Conservation (phyloP, 1,284 basidiomycete genomes). For the Pseudozyma pruni region DNA sequence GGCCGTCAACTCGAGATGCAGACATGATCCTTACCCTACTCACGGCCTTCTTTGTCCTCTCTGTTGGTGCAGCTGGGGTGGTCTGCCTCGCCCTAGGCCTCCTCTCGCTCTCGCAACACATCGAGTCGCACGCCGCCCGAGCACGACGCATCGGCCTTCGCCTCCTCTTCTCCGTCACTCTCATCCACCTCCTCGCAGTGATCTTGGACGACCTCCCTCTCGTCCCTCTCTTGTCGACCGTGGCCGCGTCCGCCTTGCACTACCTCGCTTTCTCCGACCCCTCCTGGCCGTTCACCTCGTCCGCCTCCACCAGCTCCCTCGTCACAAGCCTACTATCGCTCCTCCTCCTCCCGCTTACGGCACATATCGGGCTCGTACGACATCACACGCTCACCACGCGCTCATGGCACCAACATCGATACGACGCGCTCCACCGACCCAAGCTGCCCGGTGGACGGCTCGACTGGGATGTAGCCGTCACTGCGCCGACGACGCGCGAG, state of each 20-base stretch:
- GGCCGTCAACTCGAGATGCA: too few relatives aligned
- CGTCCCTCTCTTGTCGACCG: conserved; percentile 18
- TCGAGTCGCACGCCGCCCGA: conserved; percentile 32
- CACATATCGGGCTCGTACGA: conserved; percentile 31
- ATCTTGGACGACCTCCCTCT: conserved; percentile 26
- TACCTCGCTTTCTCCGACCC: conserved; percentile 10
- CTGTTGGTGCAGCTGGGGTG: conserved; percentile 3
- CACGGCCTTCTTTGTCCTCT: conserved; percentile 14
- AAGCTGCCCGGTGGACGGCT: conserved; percentile 33
- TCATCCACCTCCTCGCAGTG: conserved; percentile 9
- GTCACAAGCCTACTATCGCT: conserved; percentile 1
- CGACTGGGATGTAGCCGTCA: conserved; percentile 38
- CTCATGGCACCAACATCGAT: conserved; percentile 40
- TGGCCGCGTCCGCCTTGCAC: conserved; percentile 10
- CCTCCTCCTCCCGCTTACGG: conserved; percentile 23
- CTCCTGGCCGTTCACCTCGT: conserved; percentile 26
- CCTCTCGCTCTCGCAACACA: conserved; percentile 36
- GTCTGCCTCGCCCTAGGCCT: conserved; percentile 37
- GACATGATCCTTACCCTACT: conserved; percentile 29
- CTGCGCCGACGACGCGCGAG: conserved; percentile 11
- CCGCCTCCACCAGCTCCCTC: conserved; percentile 2
- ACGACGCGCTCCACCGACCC: conserved; percentile 29
- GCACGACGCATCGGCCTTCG: conserved; percentile 29
- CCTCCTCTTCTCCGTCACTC: conserved; percentile 1
- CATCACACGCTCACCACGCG: conserved; percentile 29